Evolutionary conservation across 768 basidiomycete species (phyloP), one percentile per base, ranked within the genome.

Genomic region (Trichaptum fuscoviolaceum): DNA sequence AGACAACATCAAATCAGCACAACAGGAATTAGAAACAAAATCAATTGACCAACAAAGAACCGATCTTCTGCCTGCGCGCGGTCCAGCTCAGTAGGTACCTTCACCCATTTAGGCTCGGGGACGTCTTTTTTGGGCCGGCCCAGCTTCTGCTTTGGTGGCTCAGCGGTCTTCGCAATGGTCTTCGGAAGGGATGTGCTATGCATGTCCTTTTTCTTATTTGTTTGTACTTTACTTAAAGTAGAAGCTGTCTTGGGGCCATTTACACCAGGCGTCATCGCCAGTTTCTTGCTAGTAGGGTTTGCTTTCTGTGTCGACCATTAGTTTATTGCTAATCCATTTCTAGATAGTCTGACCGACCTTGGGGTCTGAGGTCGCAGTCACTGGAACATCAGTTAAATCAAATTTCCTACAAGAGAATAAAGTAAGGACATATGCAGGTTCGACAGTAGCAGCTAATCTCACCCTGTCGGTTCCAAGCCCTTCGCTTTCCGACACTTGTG

Each of bases 391-490:
- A 15, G 42, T 6, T 52, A 52, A 20, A 52, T 52, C 42, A 20
- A 52, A 15, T 52, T 20, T 52, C 10, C 42, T 52, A 52, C 15
- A 15, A 15, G 5, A 52, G 12, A 15, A 12, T 15, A 12, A 20
- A 52, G 42, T 52, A 4, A 52, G 42, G 15, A 15, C 3, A 52
- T 52, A 2, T 52, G 42, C 3, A 52, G 15, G 5, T 52, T 52
- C 42, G 20, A 52, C 42, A 15, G 15, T 6, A 15, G 2, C 25
- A 15, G 2, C 25, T 9, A 9, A 61, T 74, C 84, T 23, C 69
- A 89, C 89, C 87, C 87, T 30, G 82, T 82, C 0, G 87, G 81
- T 63, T 81, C 80, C 34, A 88, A 76, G 24, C 89, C 89, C 72
- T 85, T 81, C 18, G 82, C 78, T 74, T 87, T 90, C 66, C 86